A percentile compares a stretch with the other conserved stretches of the same genome.
phyloP scores from a whole-genome alignment of 129 eudicot genomes.

The Calendula officinalis region DNA sequence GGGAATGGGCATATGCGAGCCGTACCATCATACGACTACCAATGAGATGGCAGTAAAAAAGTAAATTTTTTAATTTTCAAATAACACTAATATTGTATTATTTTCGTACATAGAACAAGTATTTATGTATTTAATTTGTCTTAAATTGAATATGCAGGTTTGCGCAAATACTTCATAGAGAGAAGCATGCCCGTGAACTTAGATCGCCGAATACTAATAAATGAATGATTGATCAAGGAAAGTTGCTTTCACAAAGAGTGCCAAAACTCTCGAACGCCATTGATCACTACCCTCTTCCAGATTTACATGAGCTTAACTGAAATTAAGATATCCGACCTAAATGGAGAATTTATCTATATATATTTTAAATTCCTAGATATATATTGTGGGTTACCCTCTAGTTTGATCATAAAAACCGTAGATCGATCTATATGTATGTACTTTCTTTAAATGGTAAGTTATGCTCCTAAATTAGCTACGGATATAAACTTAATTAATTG shows the following conservation, averaged over 20 bases:
- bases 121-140: not conserved
- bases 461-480: no score
- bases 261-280: not conserved
- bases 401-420: no score
- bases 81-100: not conserved
- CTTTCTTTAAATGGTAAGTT: no score
- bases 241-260: not conserved
- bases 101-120: not conserved
- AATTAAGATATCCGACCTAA: not conserved
- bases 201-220: conserved; percentile 23
- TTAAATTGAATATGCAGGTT: conserved; percentile 27
- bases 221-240: not conserved
- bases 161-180: conserved; percentile 46
- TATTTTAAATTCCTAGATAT: not conserved
- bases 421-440: no score
- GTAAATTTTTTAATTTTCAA: conserved; percentile 10
- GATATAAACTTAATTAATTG: no score
- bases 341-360: not conserved
- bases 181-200: conserved; percentile 30
- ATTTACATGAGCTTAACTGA: conserved; percentile 14
- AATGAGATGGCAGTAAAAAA: conserved; percentile 45
- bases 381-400: no score
- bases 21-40: conserved; percentile 33
- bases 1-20: conserved; percentile 32
- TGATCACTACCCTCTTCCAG: conserved; percentile 26